Percentiles rank a stretch among this genome's conserved stretches.
These are phyloP conservation scores for Ophiocordyceps camponoti-saundersi DNA, from an alignment of 2,329 filamentous ascomycete genomes.

Conservation along the genomic window DNA sequence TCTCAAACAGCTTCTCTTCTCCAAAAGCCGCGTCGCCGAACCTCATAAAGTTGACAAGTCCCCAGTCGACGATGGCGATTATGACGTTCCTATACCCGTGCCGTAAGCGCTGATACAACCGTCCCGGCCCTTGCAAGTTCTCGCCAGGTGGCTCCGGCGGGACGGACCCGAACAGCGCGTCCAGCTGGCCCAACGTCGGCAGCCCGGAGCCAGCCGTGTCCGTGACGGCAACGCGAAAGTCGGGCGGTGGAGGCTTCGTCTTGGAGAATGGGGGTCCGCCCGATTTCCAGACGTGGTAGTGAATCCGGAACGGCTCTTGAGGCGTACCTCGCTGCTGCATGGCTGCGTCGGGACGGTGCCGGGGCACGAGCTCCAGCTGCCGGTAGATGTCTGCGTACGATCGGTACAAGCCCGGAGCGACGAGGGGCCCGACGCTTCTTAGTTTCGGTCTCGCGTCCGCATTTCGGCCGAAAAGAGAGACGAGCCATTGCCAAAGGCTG, in stretches of 20 bases:
- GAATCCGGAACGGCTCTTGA: constrained; percentile 48
- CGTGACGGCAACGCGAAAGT: constrained; percentile 73
- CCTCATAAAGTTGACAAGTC: constrained; percentile 73
- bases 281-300: constrained; percentile 68
- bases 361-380: constrained; percentile 56
- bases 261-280: constrained; percentile 52
- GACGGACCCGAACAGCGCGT: constrained; percentile 53
- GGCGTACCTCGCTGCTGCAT: constrained; percentile 9
- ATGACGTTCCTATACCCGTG: constrained; percentile 73
- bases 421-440: constrained; percentile 33
- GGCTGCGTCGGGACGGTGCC: constrained; percentile 38
- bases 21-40: constrained; percentile 68
- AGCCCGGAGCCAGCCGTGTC: constrained; percentile 55
- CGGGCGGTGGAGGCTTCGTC: constrained; percentile 56
- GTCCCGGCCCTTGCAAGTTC: constrained; percentile 22
- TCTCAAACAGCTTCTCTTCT: constrained; percentile 53
- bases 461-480: constrained; percentile 24
- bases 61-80: constrained; percentile 76
- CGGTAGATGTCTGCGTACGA: constrained; percentile 57
- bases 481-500: constrained; percentile 34
- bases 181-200: constrained; percentile 57
- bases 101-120: constrained; percentile 61
- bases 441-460: constrained; percentile 7
- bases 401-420: constrained; percentile 47
- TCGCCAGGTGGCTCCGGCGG: constrained; percentile 45